Conservation (phyloP, 2,329 filamentous ascomycete genomes). For the Scedosporium dehoogii region DNA sequence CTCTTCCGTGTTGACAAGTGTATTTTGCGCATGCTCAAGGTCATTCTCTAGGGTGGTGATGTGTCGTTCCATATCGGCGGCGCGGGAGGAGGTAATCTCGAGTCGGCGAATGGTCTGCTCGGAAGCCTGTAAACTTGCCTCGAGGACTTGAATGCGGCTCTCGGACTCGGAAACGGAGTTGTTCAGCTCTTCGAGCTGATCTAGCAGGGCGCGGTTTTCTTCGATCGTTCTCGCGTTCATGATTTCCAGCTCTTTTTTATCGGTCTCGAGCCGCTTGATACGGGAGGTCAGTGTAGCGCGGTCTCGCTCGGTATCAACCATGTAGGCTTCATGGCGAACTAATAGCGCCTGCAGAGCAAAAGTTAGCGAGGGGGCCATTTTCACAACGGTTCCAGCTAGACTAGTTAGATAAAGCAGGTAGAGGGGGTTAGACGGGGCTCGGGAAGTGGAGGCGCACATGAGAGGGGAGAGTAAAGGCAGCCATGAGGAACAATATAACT, state of each 20-base stretch:
- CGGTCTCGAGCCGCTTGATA: conserved; percentile 65
- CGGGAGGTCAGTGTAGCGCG: conserved; percentile 60
- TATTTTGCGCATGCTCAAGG: conserved; percentile 61
- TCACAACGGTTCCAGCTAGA: conserved; percentile 12
- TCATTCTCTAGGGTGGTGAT: conserved; percentile 72
- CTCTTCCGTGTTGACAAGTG: conserved; percentile 56
- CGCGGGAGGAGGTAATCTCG: conserved; percentile 62
- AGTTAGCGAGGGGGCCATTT: conserved; percentile 44
- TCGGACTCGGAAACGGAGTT: conserved; percentile 71
- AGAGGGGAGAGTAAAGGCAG: not conserved
- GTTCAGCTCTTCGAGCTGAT: conserved; percentile 80
- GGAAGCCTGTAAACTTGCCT: conserved; percentile 65
- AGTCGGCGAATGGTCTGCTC: conserved; percentile 69
- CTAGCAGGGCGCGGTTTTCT: conserved; percentile 71
- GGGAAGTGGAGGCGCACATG: conserved; percentile 8
- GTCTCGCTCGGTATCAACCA: conserved; percentile 83
- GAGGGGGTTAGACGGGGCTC: conserved; percentile 11
- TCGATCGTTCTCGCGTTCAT: conserved; percentile 70
- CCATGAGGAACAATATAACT: not conserved
- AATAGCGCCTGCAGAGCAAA: conserved; percentile 76
- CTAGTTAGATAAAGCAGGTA: not conserved
- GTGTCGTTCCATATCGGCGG: conserved; percentile 71
- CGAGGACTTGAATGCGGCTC: conserved; percentile 64
- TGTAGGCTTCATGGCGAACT: conserved; percentile 85
- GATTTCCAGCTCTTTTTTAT: conserved; percentile 64